These are phyloP conservation scores for Capsicum rhomboideum DNA, from an alignment of 257 asterid genomes.

Conservation along the genomic window DNA sequence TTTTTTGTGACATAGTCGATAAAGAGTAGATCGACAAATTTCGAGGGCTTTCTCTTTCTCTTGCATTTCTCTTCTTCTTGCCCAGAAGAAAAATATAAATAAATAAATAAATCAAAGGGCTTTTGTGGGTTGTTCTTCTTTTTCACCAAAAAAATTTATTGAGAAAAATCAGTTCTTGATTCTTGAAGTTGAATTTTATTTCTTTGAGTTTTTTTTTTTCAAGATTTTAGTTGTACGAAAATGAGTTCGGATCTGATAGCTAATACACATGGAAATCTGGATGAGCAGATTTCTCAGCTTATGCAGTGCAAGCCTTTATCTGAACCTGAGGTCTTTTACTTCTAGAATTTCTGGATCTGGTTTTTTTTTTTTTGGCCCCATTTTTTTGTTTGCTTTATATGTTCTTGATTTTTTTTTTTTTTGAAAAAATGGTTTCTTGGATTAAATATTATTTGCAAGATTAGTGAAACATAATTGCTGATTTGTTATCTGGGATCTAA, in stretches of 20 bases:
- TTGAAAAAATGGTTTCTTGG: neutral
- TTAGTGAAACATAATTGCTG: neutral
- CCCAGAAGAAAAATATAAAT: neutral
- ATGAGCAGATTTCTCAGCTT: slow-evolving; percentile 90
- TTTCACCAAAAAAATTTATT: neutral
- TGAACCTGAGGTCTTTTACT: slow-evolving; percentile 62
- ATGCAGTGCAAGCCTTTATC: slow-evolving; percentile 95
- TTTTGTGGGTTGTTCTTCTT: neutral
- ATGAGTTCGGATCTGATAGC: slow-evolving; percentile 91
- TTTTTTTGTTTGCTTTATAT: neutral
- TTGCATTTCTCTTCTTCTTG: neutral
- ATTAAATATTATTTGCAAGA: neutral
- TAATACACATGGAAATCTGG: slow-evolving; percentile 75
- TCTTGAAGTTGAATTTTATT: neutral
- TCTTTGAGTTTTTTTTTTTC: too few relatives aligned
- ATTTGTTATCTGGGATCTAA: neutral
- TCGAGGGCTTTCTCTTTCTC: slow-evolving; percentile 1
- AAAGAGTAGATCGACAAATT: slow-evolving; percentile 24
- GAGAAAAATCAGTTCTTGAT: neutral
- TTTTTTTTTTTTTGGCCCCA: neutral
- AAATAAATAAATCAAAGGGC: neutral
- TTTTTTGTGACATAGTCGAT: neutral
- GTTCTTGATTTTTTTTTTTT: neutral
- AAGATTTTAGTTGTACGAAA: slow-evolving; percentile 6
- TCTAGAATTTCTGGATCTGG: slow-evolving; percentile 23